Evolutionary conservation across 306 rosid species (phyloP).

Genomic region (Prunus persica): DNA sequence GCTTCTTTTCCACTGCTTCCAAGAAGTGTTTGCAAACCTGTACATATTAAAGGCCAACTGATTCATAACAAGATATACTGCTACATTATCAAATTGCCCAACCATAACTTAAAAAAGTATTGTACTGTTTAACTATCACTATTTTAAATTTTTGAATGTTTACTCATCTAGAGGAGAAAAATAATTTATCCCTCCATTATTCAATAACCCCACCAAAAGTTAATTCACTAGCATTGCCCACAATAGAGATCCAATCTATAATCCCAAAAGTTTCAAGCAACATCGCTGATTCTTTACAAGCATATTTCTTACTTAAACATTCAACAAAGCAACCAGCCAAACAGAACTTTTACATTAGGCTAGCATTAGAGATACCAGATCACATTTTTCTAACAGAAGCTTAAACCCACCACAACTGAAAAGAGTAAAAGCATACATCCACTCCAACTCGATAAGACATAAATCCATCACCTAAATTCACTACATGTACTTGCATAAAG

Average conservation of each 20-base stretch:
- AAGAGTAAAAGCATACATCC: background rate
- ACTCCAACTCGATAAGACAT: background rate
- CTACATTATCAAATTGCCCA: background rate
- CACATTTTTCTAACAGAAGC: too few relatives aligned
- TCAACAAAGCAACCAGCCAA: background rate
- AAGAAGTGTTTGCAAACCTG: conserved; percentile 51
- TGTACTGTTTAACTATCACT: background rate
- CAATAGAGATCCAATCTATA: background rate
- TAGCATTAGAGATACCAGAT: too few relatives aligned
- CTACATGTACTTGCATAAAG: background rate
- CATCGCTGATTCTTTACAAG: background rate
- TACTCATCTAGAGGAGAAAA: background rate
- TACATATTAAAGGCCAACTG: background rate
- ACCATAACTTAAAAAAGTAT: background rate
- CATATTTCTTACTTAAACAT: background rate
- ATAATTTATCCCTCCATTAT: background rate
- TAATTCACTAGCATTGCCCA: background rate
- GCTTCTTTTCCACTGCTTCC: conserved; percentile 97
- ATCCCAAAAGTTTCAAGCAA: background rate
- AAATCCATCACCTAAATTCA: background rate
- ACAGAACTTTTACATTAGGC: background rate
- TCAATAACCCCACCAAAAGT: background rate
- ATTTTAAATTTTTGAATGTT: background rate
- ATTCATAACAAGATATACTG: background rate
- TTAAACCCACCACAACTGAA: background rate